A percentile compares a stretch with the other conserved stretches of the same genome.
These are phyloP conservation scores for Tetrahymena thermophila DNA, from an alignment of 73 alveolate species.

Conservation along the genomic window DNA sequence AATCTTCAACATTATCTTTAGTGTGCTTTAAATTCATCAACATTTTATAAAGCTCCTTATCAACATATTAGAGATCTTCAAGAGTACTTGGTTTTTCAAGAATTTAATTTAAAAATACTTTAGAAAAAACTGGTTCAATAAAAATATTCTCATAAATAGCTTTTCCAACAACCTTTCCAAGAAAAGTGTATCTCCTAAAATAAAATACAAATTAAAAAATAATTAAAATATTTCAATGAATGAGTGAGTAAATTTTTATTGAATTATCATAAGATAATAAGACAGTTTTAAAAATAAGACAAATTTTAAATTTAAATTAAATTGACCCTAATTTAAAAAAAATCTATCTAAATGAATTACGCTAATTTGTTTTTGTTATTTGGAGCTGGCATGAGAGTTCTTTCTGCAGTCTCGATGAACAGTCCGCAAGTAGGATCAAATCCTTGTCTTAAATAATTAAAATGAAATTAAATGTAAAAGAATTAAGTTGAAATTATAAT, in stretches of 20 bases:
- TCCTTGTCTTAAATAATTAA: conserved; percentile 8
- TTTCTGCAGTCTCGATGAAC: conserved; percentile 60
- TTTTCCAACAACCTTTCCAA: conserved; percentile 90
- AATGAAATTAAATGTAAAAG: not conserved
- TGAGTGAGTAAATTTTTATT: too few species aligned
- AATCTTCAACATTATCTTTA: conserved; percentile 61
- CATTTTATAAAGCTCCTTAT: conserved; percentile 64
- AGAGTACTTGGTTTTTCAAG: conserved; percentile 65
- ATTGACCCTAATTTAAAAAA: not conserved
- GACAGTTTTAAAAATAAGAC: too few species aligned
- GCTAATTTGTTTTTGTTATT: conserved; percentile 63
- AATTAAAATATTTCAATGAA: too few species aligned
- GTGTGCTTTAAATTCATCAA: conserved; percentile 46
- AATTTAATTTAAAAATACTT: conserved; percentile 73
- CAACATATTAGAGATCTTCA: conserved; percentile 86
- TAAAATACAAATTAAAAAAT: too few species aligned
- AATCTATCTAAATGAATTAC: conserved; percentile 33
- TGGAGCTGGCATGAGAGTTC: conserved; percentile 29
- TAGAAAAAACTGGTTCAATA: conserved; percentile 79
- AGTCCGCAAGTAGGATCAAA: conserved; percentile 81
- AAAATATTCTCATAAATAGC: conserved; percentile 89
- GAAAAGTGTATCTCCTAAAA: conserved; percentile 61
- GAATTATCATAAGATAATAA: not conserved
- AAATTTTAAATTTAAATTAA: too few species aligned
- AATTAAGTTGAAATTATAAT: not conserved